Conservation (phyloP, 768 basidiomycete genomes). For the Podaxis carcinomalis region DNA sequence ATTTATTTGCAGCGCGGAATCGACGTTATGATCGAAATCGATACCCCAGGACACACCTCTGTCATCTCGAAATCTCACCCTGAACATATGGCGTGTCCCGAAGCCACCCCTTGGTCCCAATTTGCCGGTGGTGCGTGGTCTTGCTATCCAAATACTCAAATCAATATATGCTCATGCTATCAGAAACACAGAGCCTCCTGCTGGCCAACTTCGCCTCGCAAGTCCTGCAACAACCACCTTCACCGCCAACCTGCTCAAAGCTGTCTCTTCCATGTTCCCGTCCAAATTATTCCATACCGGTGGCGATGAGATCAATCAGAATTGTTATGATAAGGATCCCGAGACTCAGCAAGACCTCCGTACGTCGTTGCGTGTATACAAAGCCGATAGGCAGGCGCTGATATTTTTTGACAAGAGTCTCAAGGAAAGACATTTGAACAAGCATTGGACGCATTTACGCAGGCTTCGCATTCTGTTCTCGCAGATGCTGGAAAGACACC, state of each 20-base stretch:
- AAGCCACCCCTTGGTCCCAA: slow-evolving; percentile 49
- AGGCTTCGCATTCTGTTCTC: slow-evolving; percentile 55
- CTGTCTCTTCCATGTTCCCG: slow-evolving; percentile 48
- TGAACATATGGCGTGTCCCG: slow-evolving; percentile 66
- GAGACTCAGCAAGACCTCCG: slow-evolving; percentile 53
- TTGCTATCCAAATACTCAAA: background rate
- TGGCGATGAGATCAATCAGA: slow-evolving; percentile 74
- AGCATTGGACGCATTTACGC: slow-evolving; percentile 60
- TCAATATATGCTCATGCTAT: background rate
- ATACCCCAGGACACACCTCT: slow-evolving; percentile 80
- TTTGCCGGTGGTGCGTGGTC: slow-evolving; percentile 41
- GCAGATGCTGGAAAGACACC: slow-evolving; percentile 60
- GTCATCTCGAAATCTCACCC: slow-evolving; percentile 62
- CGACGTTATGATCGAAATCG: slow-evolving; percentile 75
- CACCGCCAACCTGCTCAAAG: slow-evolving; percentile 45
- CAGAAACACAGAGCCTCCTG: slow-evolving; percentile 56
- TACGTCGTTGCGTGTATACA: background rate
- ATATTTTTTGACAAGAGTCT: background rate
- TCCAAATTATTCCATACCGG: slow-evolving; percentile 73
- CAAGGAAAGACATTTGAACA: slow-evolving; percentile 53
- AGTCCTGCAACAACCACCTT: slow-evolving; percentile 58
- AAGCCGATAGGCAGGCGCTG: background rate
- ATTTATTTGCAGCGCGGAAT: slow-evolving; percentile 52
- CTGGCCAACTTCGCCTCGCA: slow-evolving; percentile 78
- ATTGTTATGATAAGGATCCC: slow-evolving; percentile 62